These are phyloP conservation scores for Selenicereus undatus DNA, from an alignment of 148 eudicot genomes.

Conservation along the genomic window DNA sequence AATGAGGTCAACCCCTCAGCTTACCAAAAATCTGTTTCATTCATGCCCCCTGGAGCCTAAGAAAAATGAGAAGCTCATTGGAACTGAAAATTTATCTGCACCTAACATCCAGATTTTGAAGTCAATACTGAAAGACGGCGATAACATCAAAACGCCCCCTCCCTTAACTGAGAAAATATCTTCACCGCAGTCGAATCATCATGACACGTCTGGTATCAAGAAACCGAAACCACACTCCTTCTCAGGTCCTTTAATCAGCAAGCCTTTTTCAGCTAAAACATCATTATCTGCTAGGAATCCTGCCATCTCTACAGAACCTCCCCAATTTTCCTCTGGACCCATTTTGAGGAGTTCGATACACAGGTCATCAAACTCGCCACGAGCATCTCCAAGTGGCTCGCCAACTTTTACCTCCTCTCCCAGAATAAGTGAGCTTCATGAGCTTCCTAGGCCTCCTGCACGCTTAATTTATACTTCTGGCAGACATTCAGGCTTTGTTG, in stretches of 20 bases:
- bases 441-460: constrained; percentile 89
- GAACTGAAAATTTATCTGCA: constrained; percentile 39
- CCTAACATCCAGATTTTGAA: constrained; percentile 34
- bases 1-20: constrained; percentile 31
- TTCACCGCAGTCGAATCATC: constrained; percentile 31
- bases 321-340: constrained; percentile 51
- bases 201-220: constrained; percentile 32
- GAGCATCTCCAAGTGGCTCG: constrained; percentile 48
- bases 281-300: constrained; percentile 39
- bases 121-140: constrained; percentile 58
- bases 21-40: constrained; percentile 35
- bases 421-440: constrained; percentile 87
- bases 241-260: constrained; percentile 75
- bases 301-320: constrained; percentile 31
- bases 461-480: constrained; percentile 24
- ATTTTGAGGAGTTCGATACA: constrained; percentile 40
- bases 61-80: constrained; percentile 36
- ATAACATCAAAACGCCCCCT: constrained; percentile 44
- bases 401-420: constrained; percentile 58
- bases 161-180: constrained; percentile 46
- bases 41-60: constrained; percentile 45
- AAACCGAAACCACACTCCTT: constrained; percentile 47
- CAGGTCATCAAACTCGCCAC: constrained; percentile 43
- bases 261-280: constrained; percentile 38
- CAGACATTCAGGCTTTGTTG: constrained; percentile 38